Evolutionary conservation across 139 green algal genomes (phyloP).

Genomic region (Nannochloris sp.): DNA sequence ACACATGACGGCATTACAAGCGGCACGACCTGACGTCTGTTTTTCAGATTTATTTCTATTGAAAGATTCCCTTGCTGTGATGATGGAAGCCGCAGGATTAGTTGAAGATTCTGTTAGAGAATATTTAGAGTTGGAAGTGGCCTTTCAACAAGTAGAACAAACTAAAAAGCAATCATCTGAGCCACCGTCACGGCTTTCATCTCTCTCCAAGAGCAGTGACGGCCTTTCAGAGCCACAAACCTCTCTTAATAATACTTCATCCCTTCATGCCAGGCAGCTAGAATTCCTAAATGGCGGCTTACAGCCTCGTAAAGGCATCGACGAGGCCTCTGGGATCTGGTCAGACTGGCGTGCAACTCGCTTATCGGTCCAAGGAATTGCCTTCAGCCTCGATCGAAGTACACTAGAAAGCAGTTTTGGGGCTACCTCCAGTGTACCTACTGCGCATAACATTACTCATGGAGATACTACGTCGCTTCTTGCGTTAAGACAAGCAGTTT

Average conservation of each 20-base stretch:
- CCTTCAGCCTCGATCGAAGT: too few species aligned
- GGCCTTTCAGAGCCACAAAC: too few species aligned
- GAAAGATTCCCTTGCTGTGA: constrained; percentile 63
- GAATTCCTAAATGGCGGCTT: background rate
- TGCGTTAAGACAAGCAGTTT: constrained; percentile 81
- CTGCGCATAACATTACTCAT: too few species aligned
- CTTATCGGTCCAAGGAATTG: background rate
- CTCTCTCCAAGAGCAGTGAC: constrained; percentile 5
- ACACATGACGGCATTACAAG: background rate
- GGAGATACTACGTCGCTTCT: too few species aligned
- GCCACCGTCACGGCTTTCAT: too few species aligned
- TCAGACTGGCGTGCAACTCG: background rate
- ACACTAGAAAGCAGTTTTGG: too few species aligned
- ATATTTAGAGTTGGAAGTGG: constrained; percentile 80
- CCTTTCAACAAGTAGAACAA: too few species aligned
- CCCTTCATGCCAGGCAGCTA: too few species aligned
- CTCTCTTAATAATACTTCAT: too few species aligned
- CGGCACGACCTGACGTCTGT: background rate
- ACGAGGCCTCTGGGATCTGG: background rate
- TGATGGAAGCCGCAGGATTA: constrained; percentile 32
- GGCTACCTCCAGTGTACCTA: too few species aligned
- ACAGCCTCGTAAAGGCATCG: background rate
- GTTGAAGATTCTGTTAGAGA: constrained; percentile 73
- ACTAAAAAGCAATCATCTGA: too few species aligned
- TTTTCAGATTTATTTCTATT: constrained; percentile 78